Evolutionary conservation across 139 green algal species (phyloP).

Genomic region (Zygnema cylindricum): DNA sequence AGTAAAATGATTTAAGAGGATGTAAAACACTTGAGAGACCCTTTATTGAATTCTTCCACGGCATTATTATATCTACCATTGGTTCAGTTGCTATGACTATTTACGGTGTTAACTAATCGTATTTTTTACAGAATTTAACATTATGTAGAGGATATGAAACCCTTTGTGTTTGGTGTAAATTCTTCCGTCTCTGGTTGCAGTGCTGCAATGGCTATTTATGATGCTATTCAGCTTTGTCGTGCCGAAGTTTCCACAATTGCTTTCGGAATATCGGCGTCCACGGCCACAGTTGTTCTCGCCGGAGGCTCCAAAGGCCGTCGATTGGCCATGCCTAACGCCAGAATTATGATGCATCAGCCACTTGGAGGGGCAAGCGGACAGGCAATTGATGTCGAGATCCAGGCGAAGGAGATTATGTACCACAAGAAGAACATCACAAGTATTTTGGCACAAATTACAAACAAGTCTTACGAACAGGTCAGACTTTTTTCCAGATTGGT

Average conservation of each 20-base stretch:
- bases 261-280: constrained; percentile 47
- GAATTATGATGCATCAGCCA: constrained; percentile 85
- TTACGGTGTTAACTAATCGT: too few species aligned
- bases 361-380: constrained; percentile 82
- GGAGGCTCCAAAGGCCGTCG: constrained; percentile 86
- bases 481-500: too few species aligned
- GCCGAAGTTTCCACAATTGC: constrained; percentile 68
- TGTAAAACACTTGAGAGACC: too few species aligned
- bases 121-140: too few species aligned
- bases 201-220: constrained; percentile 63
- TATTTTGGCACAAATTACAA: too few species aligned
- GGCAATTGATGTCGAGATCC: constrained; percentile 89
- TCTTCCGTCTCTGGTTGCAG: too few species aligned
- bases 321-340: constrained; percentile 80
- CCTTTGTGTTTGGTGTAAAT: neutral
- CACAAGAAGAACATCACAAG: constrained; percentile 98
- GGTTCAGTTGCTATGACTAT: too few species aligned
- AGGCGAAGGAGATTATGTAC: constrained; percentile 98
- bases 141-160: neutral
- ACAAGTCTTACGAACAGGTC: too few species aligned
- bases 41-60: too few species aligned
- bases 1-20: too few species aligned
- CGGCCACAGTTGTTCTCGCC: constrained; percentile 66
- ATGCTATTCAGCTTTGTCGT: constrained; percentile 87
- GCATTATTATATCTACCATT: too few species aligned